Conservation (phyloP, 805 yeast genomes). For the Starmerella gropengiesseri region DNA sequence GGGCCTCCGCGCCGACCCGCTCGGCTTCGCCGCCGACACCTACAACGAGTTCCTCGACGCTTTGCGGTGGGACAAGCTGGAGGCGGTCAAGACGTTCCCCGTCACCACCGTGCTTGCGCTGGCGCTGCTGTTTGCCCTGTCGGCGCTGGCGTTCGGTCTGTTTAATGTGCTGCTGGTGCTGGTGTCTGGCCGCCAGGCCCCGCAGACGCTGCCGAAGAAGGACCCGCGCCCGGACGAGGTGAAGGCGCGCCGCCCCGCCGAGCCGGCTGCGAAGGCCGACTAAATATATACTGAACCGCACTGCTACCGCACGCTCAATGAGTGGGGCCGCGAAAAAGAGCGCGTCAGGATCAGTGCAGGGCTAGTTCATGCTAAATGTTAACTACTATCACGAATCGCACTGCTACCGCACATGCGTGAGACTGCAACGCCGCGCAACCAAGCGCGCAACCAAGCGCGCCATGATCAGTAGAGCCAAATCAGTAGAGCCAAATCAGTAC, state of each 20-base stretch:
- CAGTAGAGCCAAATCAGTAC: too few relatives aligned
- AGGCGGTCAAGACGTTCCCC: constrained; percentile 31
- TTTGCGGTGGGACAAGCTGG: constrained; percentile 27
- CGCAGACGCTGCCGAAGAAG: constrained; percentile 4
- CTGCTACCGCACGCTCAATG: too few relatives aligned
- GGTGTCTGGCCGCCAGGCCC: constrained; percentile 14
- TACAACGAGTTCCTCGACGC: constrained; percentile 26
- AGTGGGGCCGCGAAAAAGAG: neutral
- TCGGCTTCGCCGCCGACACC: constrained; percentile 25
- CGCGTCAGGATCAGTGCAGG: too few relatives aligned
- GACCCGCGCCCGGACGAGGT: constrained; percentile 4
- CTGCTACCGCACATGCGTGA: too few relatives aligned
- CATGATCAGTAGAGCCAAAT: too few relatives aligned
- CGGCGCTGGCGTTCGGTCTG: constrained; percentile 26
- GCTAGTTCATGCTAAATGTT: too few relatives aligned
- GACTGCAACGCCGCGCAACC: too few relatives aligned
- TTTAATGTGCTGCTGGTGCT: constrained; percentile 20
- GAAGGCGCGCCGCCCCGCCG: constrained; percentile 5
- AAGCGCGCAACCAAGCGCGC: too few relatives aligned
- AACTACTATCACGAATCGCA: too few relatives aligned
- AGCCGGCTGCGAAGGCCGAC: too few relatives aligned
- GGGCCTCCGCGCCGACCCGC: constrained; percentile 29
- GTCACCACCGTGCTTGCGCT: constrained; percentile 27
- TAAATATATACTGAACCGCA: neutral
- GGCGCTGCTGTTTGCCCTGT: constrained; percentile 21